Conservation (phyloP, 1,284 basidiomycete genomes). For the Moniliella sp. region DNA sequence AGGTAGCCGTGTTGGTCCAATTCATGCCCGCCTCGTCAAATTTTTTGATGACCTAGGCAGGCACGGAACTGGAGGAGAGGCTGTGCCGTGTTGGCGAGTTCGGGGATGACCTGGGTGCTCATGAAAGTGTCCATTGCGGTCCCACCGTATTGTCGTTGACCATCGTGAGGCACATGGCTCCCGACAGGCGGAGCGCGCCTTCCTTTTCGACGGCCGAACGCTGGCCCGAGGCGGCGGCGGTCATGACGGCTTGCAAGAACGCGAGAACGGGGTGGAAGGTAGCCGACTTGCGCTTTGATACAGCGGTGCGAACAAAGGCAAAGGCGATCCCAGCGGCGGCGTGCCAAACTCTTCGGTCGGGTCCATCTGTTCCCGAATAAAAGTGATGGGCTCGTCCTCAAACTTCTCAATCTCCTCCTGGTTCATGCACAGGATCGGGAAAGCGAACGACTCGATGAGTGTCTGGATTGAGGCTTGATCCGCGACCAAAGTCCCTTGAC, state of each 20-base stretch:
- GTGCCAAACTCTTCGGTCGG: conserved; percentile 14
- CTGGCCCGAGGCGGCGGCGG: conserved; percentile 13
- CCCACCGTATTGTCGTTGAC: conserved; percentile 18
- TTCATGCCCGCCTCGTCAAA: conserved; percentile 25
- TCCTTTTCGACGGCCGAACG: conserved; percentile 21
- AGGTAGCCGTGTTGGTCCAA: conserved; percentile 19
- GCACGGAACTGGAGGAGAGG: conserved; percentile 25
- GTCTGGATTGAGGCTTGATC: conserved; percentile 24
- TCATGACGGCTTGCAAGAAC: conserved; percentile 25
- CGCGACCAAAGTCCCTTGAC: no score
- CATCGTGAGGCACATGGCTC: conserved; percentile 19
- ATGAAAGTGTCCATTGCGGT: conserved; percentile 21
- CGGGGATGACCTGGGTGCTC: conserved; percentile 24
- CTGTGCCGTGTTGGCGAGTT: conserved; percentile 15
- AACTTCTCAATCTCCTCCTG: conserved; percentile 25
- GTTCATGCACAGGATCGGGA: conserved; percentile 26
- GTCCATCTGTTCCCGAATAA: conserved; percentile 20
- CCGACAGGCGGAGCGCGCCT: conserved; percentile 23
- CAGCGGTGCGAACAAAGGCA: conserved; percentile 4
- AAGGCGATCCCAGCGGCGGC: conserved; percentile 2
- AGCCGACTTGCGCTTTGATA: conserved; percentile 22
- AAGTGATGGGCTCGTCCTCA: conserved; percentile 27
- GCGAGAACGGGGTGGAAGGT: conserved; percentile 22
- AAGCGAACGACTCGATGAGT: conserved; percentile 25
- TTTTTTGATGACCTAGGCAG: conserved; percentile 16